phyloP scores from a whole-genome alignment of 495 filamentous ascomycete species.

The Penicillium nucicola region DNA sequence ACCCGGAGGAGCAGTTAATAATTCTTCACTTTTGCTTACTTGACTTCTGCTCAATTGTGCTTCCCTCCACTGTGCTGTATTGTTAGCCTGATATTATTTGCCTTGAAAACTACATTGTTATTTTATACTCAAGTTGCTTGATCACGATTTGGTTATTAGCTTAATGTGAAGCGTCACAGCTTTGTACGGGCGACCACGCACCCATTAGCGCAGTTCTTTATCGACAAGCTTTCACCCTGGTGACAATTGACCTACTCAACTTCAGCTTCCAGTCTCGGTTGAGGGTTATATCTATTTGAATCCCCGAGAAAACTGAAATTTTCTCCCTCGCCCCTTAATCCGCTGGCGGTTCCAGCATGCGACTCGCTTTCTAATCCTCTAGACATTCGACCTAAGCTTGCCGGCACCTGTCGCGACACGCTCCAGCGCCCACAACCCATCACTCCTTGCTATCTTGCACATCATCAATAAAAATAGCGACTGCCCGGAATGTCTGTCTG shows the following conservation, averaged over 20 bases:
- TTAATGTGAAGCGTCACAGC: no score
- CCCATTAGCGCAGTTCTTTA: constrained; percentile 18
- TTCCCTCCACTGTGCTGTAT: neutral
- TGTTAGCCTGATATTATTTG: neutral
- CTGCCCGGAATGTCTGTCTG: constrained; percentile 60
- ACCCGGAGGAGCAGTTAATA: constrained; percentile 23
- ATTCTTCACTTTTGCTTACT: constrained; percentile 17
- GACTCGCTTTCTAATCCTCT: constrained; percentile 1
- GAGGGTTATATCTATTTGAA: neutral
- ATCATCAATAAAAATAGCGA: constrained; percentile 4
- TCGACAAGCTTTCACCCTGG: constrained; percentile 14
- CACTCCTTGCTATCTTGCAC: constrained; percentile 3
- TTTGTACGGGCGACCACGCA: constrained; percentile 9
- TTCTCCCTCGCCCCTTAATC: neutral
- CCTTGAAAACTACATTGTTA: neutral
- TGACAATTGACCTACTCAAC: no score
- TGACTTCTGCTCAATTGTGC: constrained; percentile 3
- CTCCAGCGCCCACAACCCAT: constrained; percentile 1
- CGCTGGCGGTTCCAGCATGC: constrained; percentile 18
- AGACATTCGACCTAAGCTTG: neutral
- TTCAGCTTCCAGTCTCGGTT: no score
- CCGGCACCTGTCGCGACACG: neutral
- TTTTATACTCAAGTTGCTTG: no score
- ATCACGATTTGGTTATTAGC: neutral
- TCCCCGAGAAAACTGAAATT: neutral